Conservation (phyloP, 2,329 filamentous ascomycete genomes). For the Cercospora zeina region DNA sequence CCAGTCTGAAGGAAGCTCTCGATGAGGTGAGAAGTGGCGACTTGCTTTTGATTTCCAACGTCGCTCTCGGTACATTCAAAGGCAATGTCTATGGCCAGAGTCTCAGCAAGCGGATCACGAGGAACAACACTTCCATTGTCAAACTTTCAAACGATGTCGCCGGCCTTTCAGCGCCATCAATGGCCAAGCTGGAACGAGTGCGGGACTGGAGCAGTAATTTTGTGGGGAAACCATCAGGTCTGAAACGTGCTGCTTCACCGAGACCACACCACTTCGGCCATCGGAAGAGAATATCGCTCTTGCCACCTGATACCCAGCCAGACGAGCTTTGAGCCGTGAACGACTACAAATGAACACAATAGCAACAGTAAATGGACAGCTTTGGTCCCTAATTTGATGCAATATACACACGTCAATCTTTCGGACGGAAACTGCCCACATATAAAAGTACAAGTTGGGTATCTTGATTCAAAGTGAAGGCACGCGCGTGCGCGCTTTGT, state of each 20-base stretch:
- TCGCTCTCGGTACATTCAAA: constrained; percentile 74
- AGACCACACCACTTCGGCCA: neutral
- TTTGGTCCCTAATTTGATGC: neutral
- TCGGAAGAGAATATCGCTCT: constrained; percentile 21
- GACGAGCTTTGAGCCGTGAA: constrained; percentile 4
- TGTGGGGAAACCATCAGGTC: constrained; percentile 48
- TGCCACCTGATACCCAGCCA: constrained; percentile 40
- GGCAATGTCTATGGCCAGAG: constrained; percentile 82
- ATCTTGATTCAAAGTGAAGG: constrained; percentile 3
- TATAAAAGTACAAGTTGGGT: constrained; percentile 8
- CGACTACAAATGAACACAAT: neutral
- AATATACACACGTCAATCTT: neutral
- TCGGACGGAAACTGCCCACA: neutral
- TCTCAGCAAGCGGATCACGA: constrained; percentile 69
- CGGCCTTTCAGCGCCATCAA: constrained; percentile 60
- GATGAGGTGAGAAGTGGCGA: constrained; percentile 66
- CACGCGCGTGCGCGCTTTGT: constrained; percentile 2
- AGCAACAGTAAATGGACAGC: neutral
- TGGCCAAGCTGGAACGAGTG: constrained; percentile 65
- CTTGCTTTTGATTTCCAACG: constrained; percentile 74
- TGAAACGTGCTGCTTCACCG: constrained; percentile 6
- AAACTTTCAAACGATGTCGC: constrained; percentile 22
- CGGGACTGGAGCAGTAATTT: constrained; percentile 74
- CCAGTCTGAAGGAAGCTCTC: constrained; percentile 45
- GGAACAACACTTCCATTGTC: constrained; percentile 60